phyloP scores from a whole-genome alignment of 805 yeast species.

The Alloascoidea hylecoeti region DNA sequence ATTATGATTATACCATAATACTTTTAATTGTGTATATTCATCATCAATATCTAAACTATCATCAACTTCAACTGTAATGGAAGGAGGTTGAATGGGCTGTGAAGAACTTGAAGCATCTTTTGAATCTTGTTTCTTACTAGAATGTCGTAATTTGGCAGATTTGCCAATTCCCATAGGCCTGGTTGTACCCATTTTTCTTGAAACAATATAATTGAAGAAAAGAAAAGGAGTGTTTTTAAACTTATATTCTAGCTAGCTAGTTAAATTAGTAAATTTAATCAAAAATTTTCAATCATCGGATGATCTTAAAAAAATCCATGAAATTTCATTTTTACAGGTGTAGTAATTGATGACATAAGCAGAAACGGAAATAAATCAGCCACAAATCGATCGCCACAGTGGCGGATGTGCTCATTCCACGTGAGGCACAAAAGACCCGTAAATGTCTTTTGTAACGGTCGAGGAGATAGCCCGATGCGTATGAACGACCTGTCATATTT shows the following conservation, averaged over 20 bases:
- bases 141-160: slow-evolving; percentile 33
- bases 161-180: slow-evolving; percentile 56
- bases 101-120: slow-evolving; percentile 10
- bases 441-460: no score
- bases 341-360: no score
- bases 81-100: slow-evolving; percentile 7
- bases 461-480: no score
- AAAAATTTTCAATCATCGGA: no score
- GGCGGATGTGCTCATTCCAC: no score
- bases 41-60: slow-evolving; percentile 64
- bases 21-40: slow-evolving; percentile 63
- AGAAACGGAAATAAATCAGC: no score
- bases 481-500: no score
- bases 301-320: no score
- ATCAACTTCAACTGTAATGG: slow-evolving; percentile 47
- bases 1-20: slow-evolving; percentile 25
- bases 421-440: no score
- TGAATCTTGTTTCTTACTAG: slow-evolving; percentile 17
- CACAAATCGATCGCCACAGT: no score
- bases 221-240: slow-evolving; percentile 2
- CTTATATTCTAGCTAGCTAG: slow-evolving; percentile 6
- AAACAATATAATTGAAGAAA: slow-evolving; percentile 5
- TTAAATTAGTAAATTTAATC: slow-evolving; percentile 8
- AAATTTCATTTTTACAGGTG: no score
- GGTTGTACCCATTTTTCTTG: slow-evolving; percentile 24